Evolutionary conservation across 345 rosid species (phyloP).

Genomic region (Acer negundo): DNA sequence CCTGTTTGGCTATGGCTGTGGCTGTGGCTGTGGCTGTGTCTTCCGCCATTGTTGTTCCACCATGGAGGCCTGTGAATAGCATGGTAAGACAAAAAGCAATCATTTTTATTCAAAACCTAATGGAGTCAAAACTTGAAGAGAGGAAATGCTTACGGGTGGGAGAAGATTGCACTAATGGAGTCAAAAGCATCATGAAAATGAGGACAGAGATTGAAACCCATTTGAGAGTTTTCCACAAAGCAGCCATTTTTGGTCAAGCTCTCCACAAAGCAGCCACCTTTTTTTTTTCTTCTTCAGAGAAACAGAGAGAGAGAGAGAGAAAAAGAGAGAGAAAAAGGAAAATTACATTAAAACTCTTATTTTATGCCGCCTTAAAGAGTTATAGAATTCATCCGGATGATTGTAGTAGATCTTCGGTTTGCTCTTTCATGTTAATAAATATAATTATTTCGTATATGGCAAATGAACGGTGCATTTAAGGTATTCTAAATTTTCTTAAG

Average conservation of each 20-base stretch:
- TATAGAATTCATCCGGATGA: too few relatives aligned
- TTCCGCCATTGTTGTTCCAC: conserved; percentile 14
- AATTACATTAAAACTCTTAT: conserved; percentile 2
- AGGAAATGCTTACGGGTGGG: conserved; percentile 19
- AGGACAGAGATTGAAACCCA: conserved; percentile 23
- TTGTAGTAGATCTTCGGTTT: too few relatives aligned
- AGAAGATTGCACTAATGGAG: conserved; percentile 28
- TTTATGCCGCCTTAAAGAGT: neutral
- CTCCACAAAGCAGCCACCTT: conserved; percentile 14
- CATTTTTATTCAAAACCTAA: neutral
- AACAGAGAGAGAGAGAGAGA: neutral
- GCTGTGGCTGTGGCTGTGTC: neutral
- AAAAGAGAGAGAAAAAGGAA: neutral
- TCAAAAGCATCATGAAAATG: conserved; percentile 21
- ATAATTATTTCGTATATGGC: too few relatives aligned
- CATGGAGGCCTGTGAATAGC: conserved; percentile 25
- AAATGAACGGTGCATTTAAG: too few relatives aligned
- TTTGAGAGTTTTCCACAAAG: conserved; percentile 19
- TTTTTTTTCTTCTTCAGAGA: neutral
- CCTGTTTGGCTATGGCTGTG: conserved; percentile 13
- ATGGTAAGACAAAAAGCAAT: neutral
- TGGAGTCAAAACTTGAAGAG: neutral
- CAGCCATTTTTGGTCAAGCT: conserved; percentile 19
- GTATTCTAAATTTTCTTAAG: too few relatives aligned
- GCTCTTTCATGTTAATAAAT: neutral